Evolutionary conservation across 2,329 filamentous ascomycete genomes (phyloP).

Genomic region (Aspergillaceae sp.): DNA sequence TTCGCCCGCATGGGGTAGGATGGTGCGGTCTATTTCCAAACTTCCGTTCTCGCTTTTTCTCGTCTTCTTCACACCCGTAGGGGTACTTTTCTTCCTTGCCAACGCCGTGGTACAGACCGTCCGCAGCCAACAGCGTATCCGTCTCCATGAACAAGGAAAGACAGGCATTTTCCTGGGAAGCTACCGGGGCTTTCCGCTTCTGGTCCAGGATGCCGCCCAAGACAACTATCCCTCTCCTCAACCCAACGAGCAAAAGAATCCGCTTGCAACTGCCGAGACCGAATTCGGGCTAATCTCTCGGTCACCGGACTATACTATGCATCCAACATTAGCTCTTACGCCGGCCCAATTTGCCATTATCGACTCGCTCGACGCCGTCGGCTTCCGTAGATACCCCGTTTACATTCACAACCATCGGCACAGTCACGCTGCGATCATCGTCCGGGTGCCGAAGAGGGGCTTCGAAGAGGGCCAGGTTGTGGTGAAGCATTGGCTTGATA

Average conservation of each 20-base stretch:
- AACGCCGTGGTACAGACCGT: conserved; percentile 71
- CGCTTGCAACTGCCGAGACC: too few species aligned
- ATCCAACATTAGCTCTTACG: conserved; percentile 68
- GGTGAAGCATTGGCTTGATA: conserved; percentile 68
- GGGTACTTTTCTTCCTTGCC: conserved; percentile 59
- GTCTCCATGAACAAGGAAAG: conserved; percentile 62
- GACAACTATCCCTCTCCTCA: conserved; percentile 54
- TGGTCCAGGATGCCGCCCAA: conserved; percentile 62
- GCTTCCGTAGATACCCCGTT: conserved; percentile 50
- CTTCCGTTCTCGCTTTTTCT: conserved; percentile 59
- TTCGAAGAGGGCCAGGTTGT: conserved; percentile 74
- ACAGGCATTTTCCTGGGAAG: conserved; percentile 58
- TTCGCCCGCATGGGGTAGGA: conserved; percentile 27
- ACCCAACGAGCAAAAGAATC: too few species aligned
- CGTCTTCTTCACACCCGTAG: conserved; percentile 64
- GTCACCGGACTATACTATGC: conserved; percentile 12
- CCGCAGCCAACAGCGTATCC: conserved; percentile 65
- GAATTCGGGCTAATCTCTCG: background rate
- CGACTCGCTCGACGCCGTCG: conserved; percentile 58
- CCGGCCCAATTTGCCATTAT: conserved; percentile 80
- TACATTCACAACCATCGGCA: conserved; percentile 57
- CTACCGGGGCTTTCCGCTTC: conserved; percentile 62
- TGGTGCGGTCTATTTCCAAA: conserved; percentile 39
- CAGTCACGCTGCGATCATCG: conserved; percentile 83
- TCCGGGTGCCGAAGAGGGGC: conserved; percentile 56